A percentile compares a stretch with the other conserved stretches of the same genome.
Conservation (phyloP, 306 rosid genomes). For the Sesbania bispinosa region DNA sequence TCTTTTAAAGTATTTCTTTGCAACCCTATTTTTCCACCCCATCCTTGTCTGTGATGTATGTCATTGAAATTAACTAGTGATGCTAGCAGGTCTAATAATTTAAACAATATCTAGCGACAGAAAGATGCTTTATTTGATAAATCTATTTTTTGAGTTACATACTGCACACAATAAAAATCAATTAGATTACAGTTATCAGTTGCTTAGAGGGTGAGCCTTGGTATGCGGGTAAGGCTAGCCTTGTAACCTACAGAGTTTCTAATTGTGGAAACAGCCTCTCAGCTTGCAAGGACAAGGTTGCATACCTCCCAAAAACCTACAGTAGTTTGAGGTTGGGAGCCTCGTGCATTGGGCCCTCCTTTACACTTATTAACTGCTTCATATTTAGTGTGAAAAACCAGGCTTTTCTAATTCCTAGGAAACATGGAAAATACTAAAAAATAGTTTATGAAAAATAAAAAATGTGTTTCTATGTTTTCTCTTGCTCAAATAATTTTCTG, state of each 20-base stretch:
- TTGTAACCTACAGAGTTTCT: background rate
- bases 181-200: background rate
- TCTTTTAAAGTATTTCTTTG: background rate
- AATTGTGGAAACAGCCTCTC: too few species aligned
- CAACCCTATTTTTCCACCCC: background rate
- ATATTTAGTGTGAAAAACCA: background rate
- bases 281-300: background rate
- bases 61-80: background rate
- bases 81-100: background rate
- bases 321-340: background rate
- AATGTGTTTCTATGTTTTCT: background rate
- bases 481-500: slow-evolving; percentile 7
- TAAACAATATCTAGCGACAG: background rate
- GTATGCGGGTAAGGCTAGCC: background rate
- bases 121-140: background rate
- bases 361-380: background rate
- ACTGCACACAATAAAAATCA: background rate
- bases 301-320: background rate
- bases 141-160: background rate
- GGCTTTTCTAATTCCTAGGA: background rate
- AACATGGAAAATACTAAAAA: background rate
- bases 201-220: background rate
- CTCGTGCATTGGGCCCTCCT: background rate
- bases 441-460: background rate
- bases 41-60: background rate